A percentile compares a stretch with the other conserved stretches of the same genome.
Conservation (phyloP, 768 basidiomycete genomes). For the Fistulinella prunicolor region DNA sequence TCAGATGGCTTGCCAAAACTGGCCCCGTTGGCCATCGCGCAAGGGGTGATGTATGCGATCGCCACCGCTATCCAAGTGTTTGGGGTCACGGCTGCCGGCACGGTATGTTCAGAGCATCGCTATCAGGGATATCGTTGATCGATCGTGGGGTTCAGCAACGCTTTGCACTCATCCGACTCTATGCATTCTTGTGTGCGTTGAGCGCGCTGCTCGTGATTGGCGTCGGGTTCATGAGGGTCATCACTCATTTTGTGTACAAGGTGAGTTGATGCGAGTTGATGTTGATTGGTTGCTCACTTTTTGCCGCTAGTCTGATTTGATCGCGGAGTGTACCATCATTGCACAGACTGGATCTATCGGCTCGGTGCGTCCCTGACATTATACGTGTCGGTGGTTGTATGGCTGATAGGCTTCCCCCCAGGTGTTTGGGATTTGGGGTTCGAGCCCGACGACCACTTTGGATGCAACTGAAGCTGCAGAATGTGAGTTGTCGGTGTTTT, state of each 20-base stretch:
- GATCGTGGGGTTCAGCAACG: constrained; percentile 45
- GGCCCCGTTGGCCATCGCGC: constrained; percentile 51
- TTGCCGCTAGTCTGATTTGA: constrained; percentile 42
- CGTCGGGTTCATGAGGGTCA: constrained; percentile 49
- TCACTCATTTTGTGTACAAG: constrained; percentile 70
- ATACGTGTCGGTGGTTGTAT: background rate
- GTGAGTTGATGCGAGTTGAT: constrained; percentile 26
- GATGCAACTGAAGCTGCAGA: constrained; percentile 37
- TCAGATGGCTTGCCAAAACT: constrained; percentile 45
- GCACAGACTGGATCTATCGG: constrained; percentile 33
- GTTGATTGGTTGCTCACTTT: background rate
- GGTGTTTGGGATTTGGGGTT: constrained; percentile 57
- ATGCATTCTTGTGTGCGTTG: constrained; percentile 48
- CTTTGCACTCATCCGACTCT: constrained; percentile 48
- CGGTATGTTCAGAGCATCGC: constrained; percentile 54
- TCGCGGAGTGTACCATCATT: constrained; percentile 50
- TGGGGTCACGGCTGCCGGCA: constrained; percentile 49
- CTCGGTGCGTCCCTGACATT: constrained; percentile 27
- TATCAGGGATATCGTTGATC: background rate
- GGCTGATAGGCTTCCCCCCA: constrained; percentile 20
- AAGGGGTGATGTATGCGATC: constrained; percentile 56
- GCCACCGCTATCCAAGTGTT: constrained; percentile 51
- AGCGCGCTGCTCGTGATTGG: constrained; percentile 49
- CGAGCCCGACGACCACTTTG: constrained; percentile 33
- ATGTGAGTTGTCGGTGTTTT: constrained; percentile 39